Conservation (phyloP, 2,329 filamentous ascomycete genomes). For the Hypoxylon sp. region DNA sequence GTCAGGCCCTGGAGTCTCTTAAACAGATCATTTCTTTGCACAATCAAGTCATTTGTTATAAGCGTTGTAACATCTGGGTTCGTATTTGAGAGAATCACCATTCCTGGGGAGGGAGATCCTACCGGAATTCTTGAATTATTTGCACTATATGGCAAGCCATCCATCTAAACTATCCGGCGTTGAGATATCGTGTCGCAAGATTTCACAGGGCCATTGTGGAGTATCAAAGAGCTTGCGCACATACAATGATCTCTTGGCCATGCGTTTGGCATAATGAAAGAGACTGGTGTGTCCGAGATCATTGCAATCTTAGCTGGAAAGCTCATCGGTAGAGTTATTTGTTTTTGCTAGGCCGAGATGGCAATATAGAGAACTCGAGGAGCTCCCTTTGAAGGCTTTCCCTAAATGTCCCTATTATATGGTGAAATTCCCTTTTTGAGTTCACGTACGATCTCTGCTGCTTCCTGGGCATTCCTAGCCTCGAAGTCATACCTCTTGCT, state of each 20-base stretch:
- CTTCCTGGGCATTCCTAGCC: conserved; percentile 78
- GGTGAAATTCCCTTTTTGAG: conserved; percentile 82
- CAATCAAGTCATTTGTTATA: not conserved
- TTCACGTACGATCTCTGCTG: conserved; percentile 83
- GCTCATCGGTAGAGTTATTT: conserved; percentile 16
- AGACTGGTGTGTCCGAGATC: not conserved
- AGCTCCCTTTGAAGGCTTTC: conserved; percentile 6
- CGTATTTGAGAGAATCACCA: not conserved
- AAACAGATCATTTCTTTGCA: too few species aligned
- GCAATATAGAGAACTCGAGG: not conserved
- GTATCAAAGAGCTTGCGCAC: conserved; percentile 7
- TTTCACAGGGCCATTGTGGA: not conserved
- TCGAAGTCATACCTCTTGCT: conserved; percentile 90
- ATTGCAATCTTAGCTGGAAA: conserved; percentile 16
- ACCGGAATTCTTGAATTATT: conserved; percentile 9
- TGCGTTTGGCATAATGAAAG: not conserved
- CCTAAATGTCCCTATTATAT: conserved; percentile 60
- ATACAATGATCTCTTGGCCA: not conserved
- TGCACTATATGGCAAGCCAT: conserved; percentile 7
- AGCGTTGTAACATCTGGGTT: not conserved
- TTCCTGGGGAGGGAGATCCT: not conserved
- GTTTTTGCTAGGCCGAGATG: conserved; percentile 13
- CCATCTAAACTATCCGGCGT: not conserved
- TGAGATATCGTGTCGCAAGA: not conserved
- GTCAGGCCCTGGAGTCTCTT: too few species aligned